phyloP scores from a whole-genome alignment of 164 flowering plant species.

The Nelumbo lutea region DNA sequence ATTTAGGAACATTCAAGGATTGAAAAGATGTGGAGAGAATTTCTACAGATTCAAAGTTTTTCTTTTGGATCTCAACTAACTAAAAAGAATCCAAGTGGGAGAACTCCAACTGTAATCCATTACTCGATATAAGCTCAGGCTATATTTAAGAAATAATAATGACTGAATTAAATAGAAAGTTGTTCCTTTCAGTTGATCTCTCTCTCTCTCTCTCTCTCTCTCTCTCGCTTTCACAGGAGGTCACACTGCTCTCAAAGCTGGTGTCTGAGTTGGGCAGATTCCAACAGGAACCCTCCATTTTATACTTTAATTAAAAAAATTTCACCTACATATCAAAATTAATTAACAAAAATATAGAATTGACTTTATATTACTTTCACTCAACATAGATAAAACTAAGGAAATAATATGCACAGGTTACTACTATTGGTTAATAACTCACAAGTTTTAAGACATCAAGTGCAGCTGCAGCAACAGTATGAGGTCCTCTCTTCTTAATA shows the following conservation, averaged over 20 bases:
- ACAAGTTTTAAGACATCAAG: constrained; percentile 89
- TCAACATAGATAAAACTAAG: not conserved
- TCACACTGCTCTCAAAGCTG: too few species aligned
- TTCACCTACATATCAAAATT: not conserved
- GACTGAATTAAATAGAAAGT: too few species aligned
- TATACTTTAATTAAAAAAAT: not conserved
- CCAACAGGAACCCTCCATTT: not conserved
- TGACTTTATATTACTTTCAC: not conserved
- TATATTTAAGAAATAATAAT: too few species aligned
- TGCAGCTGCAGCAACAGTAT: constrained; percentile 88
- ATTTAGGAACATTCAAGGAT: not conserved
- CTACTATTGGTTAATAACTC: constrained; percentile 20
- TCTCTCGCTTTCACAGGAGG: too few species aligned
- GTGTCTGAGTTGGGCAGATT: too few species aligned
- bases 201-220: too few species aligned
- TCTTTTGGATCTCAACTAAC: not conserved
- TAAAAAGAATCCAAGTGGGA: not conserved
- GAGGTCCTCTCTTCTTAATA: constrained; percentile 56
- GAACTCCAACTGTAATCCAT: not conserved
- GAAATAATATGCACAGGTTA: constrained; percentile 3
- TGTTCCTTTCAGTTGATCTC: too few species aligned
- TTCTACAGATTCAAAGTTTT: not conserved
- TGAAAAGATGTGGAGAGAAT: not conserved
- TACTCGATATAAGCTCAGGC: too few species aligned
- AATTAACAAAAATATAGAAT: too few species aligned